Conservation (phyloP, 192 early-diverging fungal species). For the Backusella liffmaniae region DNA sequence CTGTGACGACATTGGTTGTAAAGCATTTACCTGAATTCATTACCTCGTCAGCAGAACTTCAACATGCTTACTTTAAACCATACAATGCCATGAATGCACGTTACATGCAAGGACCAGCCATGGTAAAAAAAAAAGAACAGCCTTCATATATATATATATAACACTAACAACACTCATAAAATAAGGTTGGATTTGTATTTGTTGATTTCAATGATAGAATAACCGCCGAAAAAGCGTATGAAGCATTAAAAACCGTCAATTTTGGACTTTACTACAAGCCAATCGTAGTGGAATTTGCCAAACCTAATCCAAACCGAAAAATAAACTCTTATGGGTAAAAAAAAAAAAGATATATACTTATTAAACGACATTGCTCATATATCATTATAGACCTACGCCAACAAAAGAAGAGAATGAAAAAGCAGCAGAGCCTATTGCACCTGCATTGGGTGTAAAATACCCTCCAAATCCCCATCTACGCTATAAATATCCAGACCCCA, state of each 20-base stretch:
- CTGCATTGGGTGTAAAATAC: slow-evolving; percentile 33
- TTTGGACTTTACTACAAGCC: slow-evolving; percentile 21
- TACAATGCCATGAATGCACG: slow-evolving; percentile 19
- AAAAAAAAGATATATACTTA: not conserved
- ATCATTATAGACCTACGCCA: not conserved
- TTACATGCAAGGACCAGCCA: slow-evolving; percentile 13
- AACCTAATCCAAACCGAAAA: slow-evolving; percentile 20
- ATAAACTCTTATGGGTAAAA: not conserved
- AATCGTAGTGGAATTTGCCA: slow-evolving; percentile 44
- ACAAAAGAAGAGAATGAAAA: not conserved
- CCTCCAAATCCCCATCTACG: slow-evolving; percentile 38
- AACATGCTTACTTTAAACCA: slow-evolving; percentile 11
- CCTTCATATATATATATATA: not conserved
- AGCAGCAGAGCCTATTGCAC: slow-evolving; percentile 29
- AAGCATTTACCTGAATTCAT: slow-evolving; percentile 20
- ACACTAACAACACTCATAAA: not conserved
- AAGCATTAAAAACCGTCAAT: slow-evolving; percentile 23
- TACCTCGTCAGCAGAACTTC: not conserved
- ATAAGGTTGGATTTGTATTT: slow-evolving; percentile 39
- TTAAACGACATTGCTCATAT: too few relatives aligned
- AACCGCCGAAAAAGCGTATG: slow-evolving; percentile 31
- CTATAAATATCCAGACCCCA: slow-evolving; percentile 46
- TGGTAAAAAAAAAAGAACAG: slow-evolving; percentile 11
- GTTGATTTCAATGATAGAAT: slow-evolving; percentile 38
- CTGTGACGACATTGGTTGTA: slow-evolving; percentile 19